Base-by-base conservation (phyloP, 2,329 filamentous ascomycete species). In the Ceratocystis papillata region DNA sequence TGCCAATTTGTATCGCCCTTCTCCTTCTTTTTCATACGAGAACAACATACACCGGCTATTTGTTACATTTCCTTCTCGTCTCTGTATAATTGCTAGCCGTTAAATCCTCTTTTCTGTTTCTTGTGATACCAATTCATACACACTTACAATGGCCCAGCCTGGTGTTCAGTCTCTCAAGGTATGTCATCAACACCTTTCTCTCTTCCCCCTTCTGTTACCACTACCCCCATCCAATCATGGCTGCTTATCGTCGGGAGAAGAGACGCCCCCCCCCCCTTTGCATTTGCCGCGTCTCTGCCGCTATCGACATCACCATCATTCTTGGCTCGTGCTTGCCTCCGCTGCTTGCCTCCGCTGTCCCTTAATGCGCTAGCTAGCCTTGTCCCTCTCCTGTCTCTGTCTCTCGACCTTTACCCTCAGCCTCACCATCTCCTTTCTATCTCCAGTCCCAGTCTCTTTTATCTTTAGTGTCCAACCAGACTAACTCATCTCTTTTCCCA, bases 91-190 rank as follows among this genome's bases (percentile, higher is more conserved):
- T 53, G 33, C 55, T 41, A 64, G 50, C 20, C 55, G 28, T 22
- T 30, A 50, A 44, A 62, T 61, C 33, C 25, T 50, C 17, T 48
- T 48, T 66, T 64, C 25, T 62, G 5, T 45, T 28, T 55, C 55
- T 59, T 50, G 6, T 37, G 15, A 64, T 37, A 46, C 50, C 48
- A 30, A 63, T 46, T 48, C 62, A 62, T 48, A 61, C 37, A 62
- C 70, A 72, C 70, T 71, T 70, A 87, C 84, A 81, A 93, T 93
- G 83, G 87, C 89, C 73, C 86, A 87, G 77, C 88, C 87, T 69
- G 88, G 88, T 73, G 93, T 92, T 74, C 90, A 95, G 80, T 95
- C 90, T 72, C 80, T 96, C 75, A 96, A 96, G 89, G 90, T 94
- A 80, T 71, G 80, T 45, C 62, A 63, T 12, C 10, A 3, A 41